Base-by-base conservation (phyloP, 768 basidiomycete genomes). In the Pleurotus citrinopileatus region DNA sequence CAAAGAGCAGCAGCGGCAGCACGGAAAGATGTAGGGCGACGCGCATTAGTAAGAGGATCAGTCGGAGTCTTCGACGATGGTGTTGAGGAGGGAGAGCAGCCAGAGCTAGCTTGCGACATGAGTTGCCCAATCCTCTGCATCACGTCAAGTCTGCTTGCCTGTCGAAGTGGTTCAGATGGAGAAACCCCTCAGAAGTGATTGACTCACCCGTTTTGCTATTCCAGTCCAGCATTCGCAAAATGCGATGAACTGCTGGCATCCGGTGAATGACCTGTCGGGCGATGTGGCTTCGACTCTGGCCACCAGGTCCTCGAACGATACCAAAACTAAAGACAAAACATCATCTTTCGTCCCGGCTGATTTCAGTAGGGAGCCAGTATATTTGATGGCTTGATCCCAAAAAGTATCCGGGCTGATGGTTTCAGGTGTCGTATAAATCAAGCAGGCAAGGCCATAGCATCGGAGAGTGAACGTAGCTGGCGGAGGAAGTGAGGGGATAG, bases 191-290 rank as follows among this genome's bases (percentile, higher is more conserved):
- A 12, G 12, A 3, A 51, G 27, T 26, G 45, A 26, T 19, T 5
- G 29, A 66, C 75, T 54, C 44, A 87, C 90, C 71, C 75, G 75
- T 61, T 80, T 81, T 0, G 89, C 87, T 58, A 90, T 80, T 17
- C 68, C 71, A 59, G 82, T 76, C 83, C 90, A 90, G 52, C 80
- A 82, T 58, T 91, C 87, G 63, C 88, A 90, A 64, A 87, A 80
- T 6, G 72, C 71, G 12, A 81, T 56, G 60, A 87, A 92, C 0
- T 76, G 72, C 43, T 69, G 74, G 2, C 82, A 82, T 13, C 66
- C 65, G 53, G 81, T 58, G 57, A 86, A 85, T 0, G 28, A 57
- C 1, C 54, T 63, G n/a, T 47, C 57, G 58, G 73, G 77, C 26
- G 54, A 50, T 56, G 73, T 63, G 15, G 62, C 57, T 59, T 78